Conservation (phyloP, 805 yeast genomes). For the Millerago galiae region DNA sequence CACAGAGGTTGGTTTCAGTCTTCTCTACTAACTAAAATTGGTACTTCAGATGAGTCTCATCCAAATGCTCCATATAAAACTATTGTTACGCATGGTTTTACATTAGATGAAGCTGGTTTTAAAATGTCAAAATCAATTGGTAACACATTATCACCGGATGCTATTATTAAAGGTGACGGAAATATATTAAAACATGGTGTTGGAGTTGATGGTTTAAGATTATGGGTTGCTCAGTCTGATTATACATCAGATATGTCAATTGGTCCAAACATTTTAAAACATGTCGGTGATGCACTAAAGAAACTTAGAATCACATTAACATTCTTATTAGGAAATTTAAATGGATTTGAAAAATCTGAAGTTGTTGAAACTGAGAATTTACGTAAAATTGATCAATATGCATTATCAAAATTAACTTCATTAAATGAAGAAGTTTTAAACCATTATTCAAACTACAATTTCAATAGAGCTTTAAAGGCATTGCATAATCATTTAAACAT, state of each 20-base stretch:
- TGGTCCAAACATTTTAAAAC: slow-evolving; percentile 63
- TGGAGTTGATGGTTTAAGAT: slow-evolving; percentile 86
- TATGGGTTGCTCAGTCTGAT: slow-evolving; percentile 87
- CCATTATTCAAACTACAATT: slow-evolving; percentile 54
- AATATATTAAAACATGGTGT: slow-evolving; percentile 44
- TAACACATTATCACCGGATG: slow-evolving; percentile 65
- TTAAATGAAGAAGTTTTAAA: slow-evolving; percentile 37
- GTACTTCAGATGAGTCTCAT: slow-evolving; percentile 24
- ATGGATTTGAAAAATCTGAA: slow-evolving; percentile 29
- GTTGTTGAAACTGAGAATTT: slow-evolving; percentile 35
- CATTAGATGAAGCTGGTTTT: slow-evolving; percentile 74
- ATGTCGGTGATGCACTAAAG: slow-evolving; percentile 74
- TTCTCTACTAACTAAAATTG: slow-evolving; percentile 73
- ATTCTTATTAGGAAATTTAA: slow-evolving; percentile 74
- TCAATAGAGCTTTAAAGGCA: slow-evolving; percentile 61
- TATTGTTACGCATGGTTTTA: slow-evolving; percentile 90
- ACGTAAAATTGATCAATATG: slow-evolving; percentile 51
- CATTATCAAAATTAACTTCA: slow-evolving; percentile 46
- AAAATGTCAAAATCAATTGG: slow-evolving; percentile 96
- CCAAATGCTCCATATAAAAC: slow-evolving; percentile 59
- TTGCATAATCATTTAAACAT: slow-evolving; percentile 68
- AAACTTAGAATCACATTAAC: slow-evolving; percentile 78
- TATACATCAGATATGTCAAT: slow-evolving; percentile 75
- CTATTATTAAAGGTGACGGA: slow-evolving; percentile 57
- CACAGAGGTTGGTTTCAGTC: slow-evolving; percentile 99